Evolutionary conservation across 306 rosid species (phyloP).

Genomic region (Ceratonia siliqua): DNA sequence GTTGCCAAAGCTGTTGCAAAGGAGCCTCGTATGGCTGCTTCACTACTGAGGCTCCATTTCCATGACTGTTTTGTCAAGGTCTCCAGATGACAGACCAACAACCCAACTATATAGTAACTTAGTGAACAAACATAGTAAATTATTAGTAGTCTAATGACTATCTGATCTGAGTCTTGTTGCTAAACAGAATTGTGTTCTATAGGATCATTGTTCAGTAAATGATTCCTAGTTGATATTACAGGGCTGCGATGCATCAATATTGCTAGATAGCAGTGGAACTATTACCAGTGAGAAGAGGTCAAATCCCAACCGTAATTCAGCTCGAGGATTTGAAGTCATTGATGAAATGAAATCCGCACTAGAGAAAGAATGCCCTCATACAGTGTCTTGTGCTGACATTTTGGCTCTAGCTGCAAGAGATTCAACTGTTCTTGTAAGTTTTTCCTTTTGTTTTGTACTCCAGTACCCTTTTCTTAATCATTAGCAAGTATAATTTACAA

Average conservation of each 20-base stretch:
- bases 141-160: not conserved
- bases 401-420: conserved; percentile 86
- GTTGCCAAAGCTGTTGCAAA: conserved; percentile 63
- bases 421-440: conserved; percentile 72
- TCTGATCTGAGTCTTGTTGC: not conserved
- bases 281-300: conserved; percentile 73
- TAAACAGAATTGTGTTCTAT: not conserved
- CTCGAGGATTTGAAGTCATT: conserved; percentile 72
- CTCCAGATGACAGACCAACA: not conserved
- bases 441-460: conserved; percentile 17
- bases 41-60: conserved; percentile 79
- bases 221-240: conserved; percentile 38
- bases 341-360: conserved; percentile 78
- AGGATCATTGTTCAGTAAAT: not conserved
- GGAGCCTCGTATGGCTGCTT: conserved; percentile 84
- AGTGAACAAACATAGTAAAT: not conserved
- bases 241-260: conserved; percentile 91
- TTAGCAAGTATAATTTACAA: conserved; percentile 11
- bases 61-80: conserved; percentile 98
- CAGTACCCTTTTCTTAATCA: not conserved
- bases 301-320: conserved; percentile 76
- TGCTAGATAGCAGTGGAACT: conserved; percentile 66
- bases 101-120: not conserved
- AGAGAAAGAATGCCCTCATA: conserved; percentile 74
- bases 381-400: conserved; percentile 92